These are phyloP conservation scores for Podosphaera aphanis DNA, from an alignment of 2,329 filamentous ascomycete species.

Conservation along the genomic window DNA sequence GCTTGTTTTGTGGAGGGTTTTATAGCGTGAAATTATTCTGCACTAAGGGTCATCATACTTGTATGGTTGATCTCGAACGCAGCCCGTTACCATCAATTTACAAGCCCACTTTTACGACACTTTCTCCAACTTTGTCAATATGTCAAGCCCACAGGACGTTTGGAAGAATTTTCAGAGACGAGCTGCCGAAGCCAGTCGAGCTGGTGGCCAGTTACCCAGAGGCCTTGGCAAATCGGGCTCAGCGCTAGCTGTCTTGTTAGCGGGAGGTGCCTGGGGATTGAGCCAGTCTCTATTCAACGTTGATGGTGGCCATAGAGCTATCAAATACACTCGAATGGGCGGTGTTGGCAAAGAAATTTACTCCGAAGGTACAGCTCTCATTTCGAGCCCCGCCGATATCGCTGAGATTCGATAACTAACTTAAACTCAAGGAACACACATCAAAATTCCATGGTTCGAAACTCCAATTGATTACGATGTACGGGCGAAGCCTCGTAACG, in stretches of 20 bases:
- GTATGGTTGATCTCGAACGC: too few relatives aligned
- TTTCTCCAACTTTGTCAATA: slow-evolving; percentile 7
- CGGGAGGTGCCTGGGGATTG: slow-evolving; percentile 27
- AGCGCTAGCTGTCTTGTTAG: slow-evolving; percentile 28
- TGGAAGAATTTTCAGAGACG: slow-evolving; percentile 38
- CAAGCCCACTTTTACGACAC: too few relatives aligned
- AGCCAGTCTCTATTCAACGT: slow-evolving; percentile 51
- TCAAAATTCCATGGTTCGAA: slow-evolving; percentile 91
- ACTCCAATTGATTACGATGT: slow-evolving; percentile 94
- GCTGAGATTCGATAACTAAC: slow-evolving; percentile 5
- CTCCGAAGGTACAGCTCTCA: slow-evolving; percentile 44
- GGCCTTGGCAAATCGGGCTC: slow-evolving; percentile 27
- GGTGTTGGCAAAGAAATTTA: slow-evolving; percentile 96
- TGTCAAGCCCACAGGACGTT: slow-evolving; percentile 36
- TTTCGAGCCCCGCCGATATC: neutral
- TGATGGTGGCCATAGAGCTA: slow-evolving; percentile 93
- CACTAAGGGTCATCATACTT: too few relatives aligned
- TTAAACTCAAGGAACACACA: slow-evolving; percentile 53
- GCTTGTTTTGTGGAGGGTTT: too few relatives aligned
- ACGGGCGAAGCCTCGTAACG: slow-evolving; percentile 87
- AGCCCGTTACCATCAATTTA: too few relatives aligned
- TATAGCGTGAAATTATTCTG: too few relatives aligned
- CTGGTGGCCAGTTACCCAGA: slow-evolving; percentile 22
- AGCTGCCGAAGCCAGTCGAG: slow-evolving; percentile 30
- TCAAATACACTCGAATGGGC: slow-evolving; percentile 85